A percentile compares a stretch with the other conserved stretches of the same genome.
Conservation (phyloP, 2,329 filamentous ascomycete genomes). For the Colletotrichum orchidophilum region DNA sequence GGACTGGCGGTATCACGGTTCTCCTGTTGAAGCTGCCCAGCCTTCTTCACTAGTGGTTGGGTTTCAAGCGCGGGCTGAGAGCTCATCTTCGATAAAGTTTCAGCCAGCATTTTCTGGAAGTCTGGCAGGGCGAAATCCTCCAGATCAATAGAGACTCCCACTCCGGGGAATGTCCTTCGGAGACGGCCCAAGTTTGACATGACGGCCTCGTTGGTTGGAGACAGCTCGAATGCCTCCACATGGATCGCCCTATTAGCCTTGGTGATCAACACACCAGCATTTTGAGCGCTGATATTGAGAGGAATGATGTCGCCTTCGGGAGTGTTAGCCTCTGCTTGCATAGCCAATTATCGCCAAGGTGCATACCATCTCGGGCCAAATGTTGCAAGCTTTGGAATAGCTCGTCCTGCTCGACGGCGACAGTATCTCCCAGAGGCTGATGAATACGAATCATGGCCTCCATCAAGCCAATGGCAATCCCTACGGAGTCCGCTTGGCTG, state of each 20-base stretch:
- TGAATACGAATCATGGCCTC: background rate
- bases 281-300: constrained; percentile 44
- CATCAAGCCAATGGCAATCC: background rate
- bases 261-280: constrained; percentile 45
- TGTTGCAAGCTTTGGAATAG: background rate
- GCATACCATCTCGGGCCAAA: background rate
- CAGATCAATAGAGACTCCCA: constrained; percentile 35
- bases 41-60: constrained; percentile 46
- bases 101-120: constrained; percentile 36
- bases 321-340: background rate
- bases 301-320: constrained; percentile 36
- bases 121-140: constrained; percentile 22
- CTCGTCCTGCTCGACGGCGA: background rate
- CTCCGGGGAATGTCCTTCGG: constrained; percentile 40
- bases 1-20: constrained; percentile 59
- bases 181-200: constrained; percentile 43
- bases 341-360: background rate
- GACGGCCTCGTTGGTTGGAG: constrained; percentile 38
- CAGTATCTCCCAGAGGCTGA: background rate
- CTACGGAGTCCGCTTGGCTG: background rate
- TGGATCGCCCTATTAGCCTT: constrained; percentile 31
- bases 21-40: constrained; percentile 47
- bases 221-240: constrained; percentile 47
- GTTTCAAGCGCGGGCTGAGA: constrained; percentile 36
- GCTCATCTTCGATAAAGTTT: constrained; percentile 42